Percentiles rank a stretch among this genome's conserved stretches.
These are phyloP conservation scores for Fonsecaea multimorphosa DNA, from an alignment of 2,329 filamentous ascomycete species.

Conservation along the genomic window DNA sequence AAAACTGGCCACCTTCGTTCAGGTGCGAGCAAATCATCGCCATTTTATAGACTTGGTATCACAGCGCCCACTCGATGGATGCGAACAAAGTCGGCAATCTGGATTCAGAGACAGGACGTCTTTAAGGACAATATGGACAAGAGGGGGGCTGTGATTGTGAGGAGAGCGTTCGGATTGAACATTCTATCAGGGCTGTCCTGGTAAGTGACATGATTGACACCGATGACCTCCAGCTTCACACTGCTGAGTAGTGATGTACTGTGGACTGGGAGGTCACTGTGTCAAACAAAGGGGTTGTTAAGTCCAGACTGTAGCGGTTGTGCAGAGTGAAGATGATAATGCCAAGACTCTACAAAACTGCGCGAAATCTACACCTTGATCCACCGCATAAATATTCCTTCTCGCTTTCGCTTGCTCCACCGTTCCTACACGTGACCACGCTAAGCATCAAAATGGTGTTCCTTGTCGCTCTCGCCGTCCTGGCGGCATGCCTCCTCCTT, in stretches of 20 bases:
- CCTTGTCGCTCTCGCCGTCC: neutral
- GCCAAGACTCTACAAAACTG: neutral
- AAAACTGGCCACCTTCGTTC: too few species aligned
- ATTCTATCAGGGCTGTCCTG: too few species aligned
- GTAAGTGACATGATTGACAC: neutral
- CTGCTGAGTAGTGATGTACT: neutral
- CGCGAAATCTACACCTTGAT: neutral
- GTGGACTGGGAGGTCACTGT: neutral
- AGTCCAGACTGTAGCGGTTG: neutral
- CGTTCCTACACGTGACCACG: conserved; percentile 10
- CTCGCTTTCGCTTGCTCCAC: conserved; percentile 3
- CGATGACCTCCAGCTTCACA: neutral
- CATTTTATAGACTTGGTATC: neutral
- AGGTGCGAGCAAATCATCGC: neutral
- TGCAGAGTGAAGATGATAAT: neutral
- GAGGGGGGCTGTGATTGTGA: too few species aligned
- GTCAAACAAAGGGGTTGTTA: neutral
- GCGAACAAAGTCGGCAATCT: neutral
- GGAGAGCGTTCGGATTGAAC: too few species aligned
- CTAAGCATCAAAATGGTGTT: conserved; percentile 4
- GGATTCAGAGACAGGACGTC: neutral
- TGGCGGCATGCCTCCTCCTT: neutral
- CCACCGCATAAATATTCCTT: neutral
- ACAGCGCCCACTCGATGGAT: neutral
- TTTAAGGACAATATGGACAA: neutral